phyloP scores from a whole-genome alignment of 192 early-diverging fungal species.

The Helicostylum pulchrum region DNA sequence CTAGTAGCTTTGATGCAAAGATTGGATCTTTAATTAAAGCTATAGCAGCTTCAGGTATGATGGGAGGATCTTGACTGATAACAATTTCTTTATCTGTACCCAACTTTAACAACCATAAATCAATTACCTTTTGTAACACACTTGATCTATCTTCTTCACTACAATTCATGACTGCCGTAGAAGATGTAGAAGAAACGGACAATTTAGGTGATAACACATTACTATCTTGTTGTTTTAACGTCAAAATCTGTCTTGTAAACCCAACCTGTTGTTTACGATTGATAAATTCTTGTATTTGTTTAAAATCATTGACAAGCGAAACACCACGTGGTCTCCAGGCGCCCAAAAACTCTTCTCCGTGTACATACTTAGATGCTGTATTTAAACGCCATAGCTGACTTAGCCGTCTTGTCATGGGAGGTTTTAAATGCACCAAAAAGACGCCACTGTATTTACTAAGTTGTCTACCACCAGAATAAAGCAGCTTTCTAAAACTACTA shows the following conservation, averaged over 20 bases:
- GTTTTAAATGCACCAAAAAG: constrained; percentile 61
- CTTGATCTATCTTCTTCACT: neutral
- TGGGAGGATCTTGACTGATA: constrained; percentile 47
- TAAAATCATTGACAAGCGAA: constrained; percentile 57
- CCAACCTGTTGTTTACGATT: constrained; percentile 38
- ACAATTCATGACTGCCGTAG: neutral
- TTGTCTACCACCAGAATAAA: constrained; percentile 38
- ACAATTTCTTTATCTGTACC: constrained; percentile 43
- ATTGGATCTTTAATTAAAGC: constrained; percentile 4
- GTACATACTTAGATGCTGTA: constrained; percentile 67
- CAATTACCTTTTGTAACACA: constrained; percentile 17
- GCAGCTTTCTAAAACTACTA: constrained; percentile 42
- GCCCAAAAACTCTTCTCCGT: constrained; percentile 67
- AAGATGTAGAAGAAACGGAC: neutral
- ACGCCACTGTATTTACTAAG: constrained; percentile 53
- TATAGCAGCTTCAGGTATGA: constrained; percentile 20
- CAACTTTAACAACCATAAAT: constrained; percentile 31
- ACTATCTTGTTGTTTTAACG: constrained; percentile 9
- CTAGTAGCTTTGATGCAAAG: constrained; percentile 33
- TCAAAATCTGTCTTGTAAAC: constrained; percentile 40
- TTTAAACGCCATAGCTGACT: constrained; percentile 68
- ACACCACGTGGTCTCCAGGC: constrained; percentile 70
- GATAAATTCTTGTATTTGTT: constrained; percentile 31
- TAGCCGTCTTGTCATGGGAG: constrained; percentile 47
- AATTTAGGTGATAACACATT: too few species aligned